Conservation (phyloP, 345 rosid species). For the Euphorbia tirucalli region DNA sequence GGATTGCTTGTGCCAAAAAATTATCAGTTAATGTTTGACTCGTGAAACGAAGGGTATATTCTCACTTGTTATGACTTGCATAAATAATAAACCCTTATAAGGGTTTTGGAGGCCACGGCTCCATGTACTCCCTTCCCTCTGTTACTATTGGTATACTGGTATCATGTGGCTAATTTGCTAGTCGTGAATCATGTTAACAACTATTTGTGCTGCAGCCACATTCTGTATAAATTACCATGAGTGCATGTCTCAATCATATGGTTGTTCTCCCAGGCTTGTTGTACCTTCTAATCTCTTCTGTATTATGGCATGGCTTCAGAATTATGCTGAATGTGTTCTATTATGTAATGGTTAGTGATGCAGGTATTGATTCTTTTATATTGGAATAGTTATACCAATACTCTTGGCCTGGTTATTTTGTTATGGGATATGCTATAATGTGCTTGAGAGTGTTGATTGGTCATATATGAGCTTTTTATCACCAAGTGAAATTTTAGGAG, state of each 20-base stretch:
- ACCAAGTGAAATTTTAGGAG: background rate
- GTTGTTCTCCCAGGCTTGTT: background rate
- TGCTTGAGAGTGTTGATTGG: background rate
- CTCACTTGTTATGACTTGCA: too few relatives aligned
- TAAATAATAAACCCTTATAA: too few relatives aligned
- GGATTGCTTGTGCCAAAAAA: too few relatives aligned
- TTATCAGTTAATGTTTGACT: too few relatives aligned
- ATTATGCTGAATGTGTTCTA: background rate
- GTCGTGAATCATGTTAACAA: too few relatives aligned
- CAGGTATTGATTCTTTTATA: too few relatives aligned
- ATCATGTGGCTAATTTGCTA: too few relatives aligned
- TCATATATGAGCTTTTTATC: background rate
- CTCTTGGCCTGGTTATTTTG: background rate
- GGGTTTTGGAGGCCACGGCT: too few relatives aligned
- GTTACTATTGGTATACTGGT: too few relatives aligned
- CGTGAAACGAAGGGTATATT: too few relatives aligned
- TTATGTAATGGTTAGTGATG: background rate
- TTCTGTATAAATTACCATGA: background rate
- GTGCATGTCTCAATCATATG: background rate
- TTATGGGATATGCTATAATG: background rate
- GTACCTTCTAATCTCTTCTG: background rate
- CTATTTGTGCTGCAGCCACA: background rate
- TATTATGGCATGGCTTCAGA: background rate
- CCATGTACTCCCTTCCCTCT: too few relatives aligned
- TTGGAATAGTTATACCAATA: too few relatives aligned